Evolutionary conservation across 2,329 filamentous ascomycete genomes (phyloP), one percentile per base, ranked within the genome.

Genomic region (Lecanicillium sp.): DNA sequence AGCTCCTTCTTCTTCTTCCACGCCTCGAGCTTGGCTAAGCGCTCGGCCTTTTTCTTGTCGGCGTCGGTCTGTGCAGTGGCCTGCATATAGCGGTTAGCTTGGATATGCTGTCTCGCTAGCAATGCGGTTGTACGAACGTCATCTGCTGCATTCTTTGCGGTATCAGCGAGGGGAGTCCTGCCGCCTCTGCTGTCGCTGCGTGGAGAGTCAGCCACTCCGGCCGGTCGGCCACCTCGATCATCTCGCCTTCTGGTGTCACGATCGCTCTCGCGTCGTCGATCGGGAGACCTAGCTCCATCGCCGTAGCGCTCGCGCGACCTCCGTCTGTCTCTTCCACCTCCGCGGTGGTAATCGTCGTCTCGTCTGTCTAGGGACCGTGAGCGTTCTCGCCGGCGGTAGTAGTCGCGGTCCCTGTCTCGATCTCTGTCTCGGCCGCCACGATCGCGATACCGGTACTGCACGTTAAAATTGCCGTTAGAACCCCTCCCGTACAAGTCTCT

Each of bases 1-100:
- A 80, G 79, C 47, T 87, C 84, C 56, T 87, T 82, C 62, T 89
- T 90, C 61, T 87, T 84, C 64, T 95, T 95, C 89, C 88, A 95
- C 41, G 86, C 85, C 58, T 90, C 86, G 19, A 94, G 65, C 56
- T 87, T 89, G 19, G 86, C 86, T 31, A 88, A 70, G 46, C 85
- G 72, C 59, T 90, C 85, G 36, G 82, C 84, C 58, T 89, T 87
- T 40, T 62, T 43, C 55, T 84, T 87, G 36, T 87, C 80, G 44
- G 78, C 76, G 51, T 87, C 84, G 20, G 76, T 70, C 52, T 79
- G 79, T 40, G 71, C 22, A 29, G 56, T 54, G 29, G 47, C 18
- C 76, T 84, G 65, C 37, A 37, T 47, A 25, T 22, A 30, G 42
- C 45, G 43, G 48, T 60, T 46, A 59, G 49, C 36, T 37, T 36